A percentile compares a stretch with the other conserved stretches of the same genome.
phyloP scores from a whole-genome alignment of 164 flowering plant genomes.

The Sedum album region DNA sequence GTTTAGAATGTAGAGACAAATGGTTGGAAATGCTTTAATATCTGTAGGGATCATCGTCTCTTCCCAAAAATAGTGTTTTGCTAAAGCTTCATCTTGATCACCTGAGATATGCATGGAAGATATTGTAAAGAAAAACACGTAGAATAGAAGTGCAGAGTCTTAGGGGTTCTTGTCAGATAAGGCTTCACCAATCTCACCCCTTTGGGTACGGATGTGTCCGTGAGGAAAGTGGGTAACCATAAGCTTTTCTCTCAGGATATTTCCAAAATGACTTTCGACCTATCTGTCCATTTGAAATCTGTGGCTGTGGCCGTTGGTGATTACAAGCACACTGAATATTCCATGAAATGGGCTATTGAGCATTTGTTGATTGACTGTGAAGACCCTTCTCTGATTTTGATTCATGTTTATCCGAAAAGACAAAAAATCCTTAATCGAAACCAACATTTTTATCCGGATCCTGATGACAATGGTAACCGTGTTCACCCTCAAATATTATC shows the following conservation, averaged over 20 bases:
- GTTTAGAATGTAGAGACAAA: background rate
- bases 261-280: background rate
- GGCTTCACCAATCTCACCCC: background rate
- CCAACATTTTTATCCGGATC: background rate
- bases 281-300: conserved; percentile 4
- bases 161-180: background rate
- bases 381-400: background rate
- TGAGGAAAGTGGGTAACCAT: background rate
- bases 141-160: background rate
- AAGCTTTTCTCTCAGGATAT: conserved; percentile 1
- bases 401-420: background rate
- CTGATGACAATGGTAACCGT: background rate
- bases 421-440: background rate
- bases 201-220: background rate
- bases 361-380: conserved; percentile 1
- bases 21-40: background rate
- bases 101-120: background rate
- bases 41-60: background rate
- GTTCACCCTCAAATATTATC: background rate
- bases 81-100: background rate
- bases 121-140: background rate
- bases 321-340: background rate
- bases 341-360: conserved; percentile 1
- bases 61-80: conserved; percentile 4
- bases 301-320: conserved; percentile 3